These are phyloP conservation scores for Castanopsis chinensis DNA, from an alignment of 306 rosid species.

Conservation along the genomic window DNA sequence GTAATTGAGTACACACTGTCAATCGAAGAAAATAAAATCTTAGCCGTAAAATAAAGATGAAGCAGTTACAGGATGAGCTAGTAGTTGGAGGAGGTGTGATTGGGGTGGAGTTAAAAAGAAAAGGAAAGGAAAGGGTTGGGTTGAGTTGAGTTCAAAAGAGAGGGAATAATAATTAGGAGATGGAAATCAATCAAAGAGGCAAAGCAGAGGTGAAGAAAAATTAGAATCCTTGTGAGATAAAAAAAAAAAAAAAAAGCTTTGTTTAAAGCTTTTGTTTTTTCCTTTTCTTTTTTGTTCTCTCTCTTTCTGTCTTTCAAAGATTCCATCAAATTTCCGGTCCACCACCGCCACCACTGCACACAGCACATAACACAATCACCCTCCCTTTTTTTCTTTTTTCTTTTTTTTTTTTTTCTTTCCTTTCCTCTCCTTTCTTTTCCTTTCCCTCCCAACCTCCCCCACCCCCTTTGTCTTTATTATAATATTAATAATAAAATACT, in stretches of 20 bases:
- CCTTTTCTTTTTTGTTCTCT: conserved; percentile 10
- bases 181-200: background rate
- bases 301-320: conserved; percentile 57
- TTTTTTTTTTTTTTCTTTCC: conserved; percentile 7
- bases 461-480: conserved; percentile 34
- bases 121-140: background rate
- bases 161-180: background rate
- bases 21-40: background rate
- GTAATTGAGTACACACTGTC: too few relatives aligned
- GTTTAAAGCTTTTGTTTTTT: background rate
- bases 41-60: too few relatives aligned
- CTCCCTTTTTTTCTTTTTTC: conserved; percentile 27
- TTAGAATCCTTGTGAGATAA: background rate
- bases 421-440: background rate
- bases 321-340: conserved; percentile 76
- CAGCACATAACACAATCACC: conserved; percentile 35
- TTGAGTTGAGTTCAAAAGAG: background rate
- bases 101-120: background rate
- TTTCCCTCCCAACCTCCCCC: conserved; percentile 30
- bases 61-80: too few relatives aligned
- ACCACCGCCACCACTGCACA: conserved; percentile 50
- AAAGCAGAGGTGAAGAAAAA: background rate
- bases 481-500: conserved; percentile 7
- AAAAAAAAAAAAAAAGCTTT: background rate
- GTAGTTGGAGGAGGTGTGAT: background rate